phyloP scores from a whole-genome alignment of 2,329 filamentous ascomycete species.

The Colletotrichum karsti region DNA sequence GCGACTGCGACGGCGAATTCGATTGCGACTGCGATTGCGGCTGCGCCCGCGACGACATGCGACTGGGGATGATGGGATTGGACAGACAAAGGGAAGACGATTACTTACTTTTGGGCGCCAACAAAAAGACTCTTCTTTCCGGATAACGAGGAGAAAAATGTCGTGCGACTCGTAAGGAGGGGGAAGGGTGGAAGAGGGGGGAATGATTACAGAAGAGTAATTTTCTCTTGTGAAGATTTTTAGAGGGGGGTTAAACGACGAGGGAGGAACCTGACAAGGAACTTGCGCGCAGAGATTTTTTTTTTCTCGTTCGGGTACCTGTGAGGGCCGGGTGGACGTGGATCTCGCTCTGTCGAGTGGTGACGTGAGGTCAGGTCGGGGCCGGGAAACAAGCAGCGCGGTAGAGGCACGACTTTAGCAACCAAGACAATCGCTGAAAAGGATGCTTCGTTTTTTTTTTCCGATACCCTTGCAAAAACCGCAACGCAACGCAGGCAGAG shows the following conservation, averaged over 20 bases:
- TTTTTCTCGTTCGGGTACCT: slow-evolving; percentile 6
- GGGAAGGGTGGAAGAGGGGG: slow-evolving; percentile 7
- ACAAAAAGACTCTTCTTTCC: slow-evolving; percentile 42
- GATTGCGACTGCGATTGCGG: not conserved
- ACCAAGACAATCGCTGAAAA: slow-evolving; percentile 29
- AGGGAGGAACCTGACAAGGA: slow-evolving; percentile 26
- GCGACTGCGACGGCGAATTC: slow-evolving; percentile 3
- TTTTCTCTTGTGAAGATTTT: slow-evolving; percentile 24
- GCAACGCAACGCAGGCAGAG: slow-evolving; percentile 22
- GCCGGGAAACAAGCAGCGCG: slow-evolving; percentile 20
- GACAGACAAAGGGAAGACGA: slow-evolving; percentile 29
- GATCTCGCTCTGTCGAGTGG: slow-evolving; percentile 27
- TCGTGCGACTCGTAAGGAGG: slow-evolving; percentile 40
- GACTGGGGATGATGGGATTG: slow-evolving; percentile 11
- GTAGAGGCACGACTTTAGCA: slow-evolving; percentile 25
- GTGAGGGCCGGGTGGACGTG: slow-evolving; percentile 20
- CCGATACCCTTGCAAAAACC: slow-evolving; percentile 22
- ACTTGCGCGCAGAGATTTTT: slow-evolving; percentile 27
- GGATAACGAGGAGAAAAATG: slow-evolving; percentile 39
- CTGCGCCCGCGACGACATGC: slow-evolving; percentile 15
- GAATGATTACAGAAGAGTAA: slow-evolving; percentile 22
- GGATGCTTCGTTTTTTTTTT: slow-evolving; percentile 27
- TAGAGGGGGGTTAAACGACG: slow-evolving; percentile 22
- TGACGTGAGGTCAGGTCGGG: slow-evolving; percentile 22
- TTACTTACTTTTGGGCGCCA: slow-evolving; percentile 64